Conservation (phyloP, 2,329 filamentous ascomycete genomes). For the Periconia sp. region DNA sequence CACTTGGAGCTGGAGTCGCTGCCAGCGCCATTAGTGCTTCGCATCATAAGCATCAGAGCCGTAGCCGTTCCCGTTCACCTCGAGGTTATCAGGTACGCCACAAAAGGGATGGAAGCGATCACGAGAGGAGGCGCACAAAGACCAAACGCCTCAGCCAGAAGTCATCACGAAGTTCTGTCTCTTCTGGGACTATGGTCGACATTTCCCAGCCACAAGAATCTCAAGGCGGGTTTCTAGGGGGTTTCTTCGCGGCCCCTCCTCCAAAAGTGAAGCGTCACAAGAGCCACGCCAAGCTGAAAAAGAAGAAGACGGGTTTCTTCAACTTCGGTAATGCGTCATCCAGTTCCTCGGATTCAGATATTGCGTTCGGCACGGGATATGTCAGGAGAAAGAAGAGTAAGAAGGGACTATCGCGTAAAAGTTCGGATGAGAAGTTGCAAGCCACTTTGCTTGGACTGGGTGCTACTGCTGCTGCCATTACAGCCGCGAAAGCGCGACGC, state of each 20-base stretch:
- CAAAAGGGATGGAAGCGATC: constrained; percentile 32
- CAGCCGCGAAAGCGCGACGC: constrained; percentile 43
- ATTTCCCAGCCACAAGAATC: constrained; percentile 61
- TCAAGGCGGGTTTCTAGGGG: constrained; percentile 48
- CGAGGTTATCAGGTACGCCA: constrained; percentile 30
- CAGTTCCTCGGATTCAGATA: constrained; percentile 48
- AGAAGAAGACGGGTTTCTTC: constrained; percentile 52
- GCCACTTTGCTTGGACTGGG: constrained; percentile 50
- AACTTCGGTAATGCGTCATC: constrained; percentile 51
- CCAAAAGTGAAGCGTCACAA: constrained; percentile 33
- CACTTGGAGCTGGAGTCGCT: constrained; percentile 42
- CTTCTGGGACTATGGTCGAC: constrained; percentile 64
- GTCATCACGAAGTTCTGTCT: constrained; percentile 41
- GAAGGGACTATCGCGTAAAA: constrained; percentile 36
- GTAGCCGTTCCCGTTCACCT: constrained; percentile 40
- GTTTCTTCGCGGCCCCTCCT: constrained; percentile 63
- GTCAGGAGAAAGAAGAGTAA: constrained; percentile 27
- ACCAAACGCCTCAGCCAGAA: constrained; percentile 31
- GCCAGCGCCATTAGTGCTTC: constrained; percentile 42
- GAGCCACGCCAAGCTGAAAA: constrained; percentile 24
- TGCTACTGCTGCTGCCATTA: constrained; percentile 52
- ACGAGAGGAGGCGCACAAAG: constrained; percentile 29
- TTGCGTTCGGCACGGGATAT: constrained; percentile 49
- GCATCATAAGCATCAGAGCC: constrained; percentile 29
- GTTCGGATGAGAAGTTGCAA: constrained; percentile 50